Evolutionary conservation across 306 rosid species (phyloP).

Genomic region (Castanopsis chinensis): DNA sequence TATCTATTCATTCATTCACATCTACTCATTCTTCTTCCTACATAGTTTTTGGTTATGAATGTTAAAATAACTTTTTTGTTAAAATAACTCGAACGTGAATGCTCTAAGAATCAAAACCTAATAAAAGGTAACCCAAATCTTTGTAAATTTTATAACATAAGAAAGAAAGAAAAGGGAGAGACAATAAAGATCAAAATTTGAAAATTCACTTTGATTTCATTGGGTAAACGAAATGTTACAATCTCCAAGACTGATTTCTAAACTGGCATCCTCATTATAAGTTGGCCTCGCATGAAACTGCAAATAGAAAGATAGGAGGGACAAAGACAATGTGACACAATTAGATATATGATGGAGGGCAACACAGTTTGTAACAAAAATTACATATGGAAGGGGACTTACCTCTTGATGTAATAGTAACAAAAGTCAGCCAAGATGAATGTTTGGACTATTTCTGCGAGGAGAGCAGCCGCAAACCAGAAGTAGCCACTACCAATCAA

Average conservation of each 20-base stretch:
- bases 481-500: constrained; percentile 45
- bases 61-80: too few relatives aligned
- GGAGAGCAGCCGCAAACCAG: constrained; percentile 55
- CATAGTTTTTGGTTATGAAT: too few relatives aligned
- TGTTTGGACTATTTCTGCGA: constrained; percentile 63
- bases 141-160: background rate
- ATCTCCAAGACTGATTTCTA: constrained; percentile 1
- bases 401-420: constrained; percentile 78
- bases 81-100: too few relatives aligned
- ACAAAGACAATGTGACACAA: background rate
- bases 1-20: too few relatives aligned
- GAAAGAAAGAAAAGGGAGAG: background rate
- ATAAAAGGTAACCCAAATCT: background rate
- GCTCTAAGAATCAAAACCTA: too few relatives aligned
- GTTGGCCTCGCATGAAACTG: constrained; percentile 67
- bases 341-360: background rate
- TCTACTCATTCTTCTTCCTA: too few relatives aligned
- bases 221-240: background rate
- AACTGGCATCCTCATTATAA: constrained; percentile 60
- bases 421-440: constrained; percentile 83
- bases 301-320: background rate
- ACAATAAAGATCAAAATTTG: background rate
- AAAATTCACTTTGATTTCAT: background rate
- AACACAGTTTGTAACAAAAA: background rate
- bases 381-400: background rate